A percentile compares a stretch with the other conserved stretches of the same genome.
phyloP scores from a whole-genome alignment of 495 filamentous ascomycete genomes.

The Bathelium albidoporum region DNA sequence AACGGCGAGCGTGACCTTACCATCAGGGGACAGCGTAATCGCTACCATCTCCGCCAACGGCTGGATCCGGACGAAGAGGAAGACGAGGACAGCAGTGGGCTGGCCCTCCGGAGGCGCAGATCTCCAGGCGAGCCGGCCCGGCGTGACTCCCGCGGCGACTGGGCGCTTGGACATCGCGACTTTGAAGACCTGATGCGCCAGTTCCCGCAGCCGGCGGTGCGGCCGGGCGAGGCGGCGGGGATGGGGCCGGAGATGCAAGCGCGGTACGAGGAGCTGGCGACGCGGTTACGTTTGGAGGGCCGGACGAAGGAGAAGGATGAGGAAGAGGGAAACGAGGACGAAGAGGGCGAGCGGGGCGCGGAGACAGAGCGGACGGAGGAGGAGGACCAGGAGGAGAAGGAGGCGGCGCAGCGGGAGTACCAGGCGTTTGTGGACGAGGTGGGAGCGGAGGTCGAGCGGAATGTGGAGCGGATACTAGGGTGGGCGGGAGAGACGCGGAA shows the following conservation, averaged over 20 bases:
- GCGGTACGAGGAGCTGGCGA: conserved; percentile 15
- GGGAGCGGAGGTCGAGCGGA: conserved; percentile 52
- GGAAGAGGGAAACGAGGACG: conserved; percentile 11
- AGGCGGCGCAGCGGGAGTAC: conserved; percentile 54
- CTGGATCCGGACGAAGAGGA: too few relatives aligned
- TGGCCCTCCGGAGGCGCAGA: too few relatives aligned
- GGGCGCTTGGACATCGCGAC: conserved; percentile 78
- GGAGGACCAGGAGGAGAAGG: conserved; percentile 66
- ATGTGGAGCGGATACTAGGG: conserved; percentile 51
- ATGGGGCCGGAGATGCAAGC: conserved; percentile 35
- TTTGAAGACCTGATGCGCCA: conserved; percentile 55
- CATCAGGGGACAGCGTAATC: conserved; percentile 79
- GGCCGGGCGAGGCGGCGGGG: conserved; percentile 61
- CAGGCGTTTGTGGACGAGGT: conserved; percentile 65
- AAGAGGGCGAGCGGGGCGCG: conserved; percentile 38
- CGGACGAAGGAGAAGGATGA: conserved; percentile 33
- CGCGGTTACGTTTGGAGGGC: neutral
- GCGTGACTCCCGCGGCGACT: conserved; percentile 56
- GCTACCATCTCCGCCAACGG: conserved; percentile 62
- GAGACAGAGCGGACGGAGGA: conserved; percentile 40
- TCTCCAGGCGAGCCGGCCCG: too few relatives aligned
- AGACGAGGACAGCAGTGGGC: too few relatives aligned
- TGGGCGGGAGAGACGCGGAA: conserved; percentile 36
- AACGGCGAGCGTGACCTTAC: conserved; percentile 67
- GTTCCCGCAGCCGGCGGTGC: conserved; percentile 58